A percentile compares a stretch with the other conserved stretches of the same genome.
These are phyloP conservation scores for Populus trichocarpa DNA, from an alignment of 441 rosid genomes.

Conservation along the genomic window DNA sequence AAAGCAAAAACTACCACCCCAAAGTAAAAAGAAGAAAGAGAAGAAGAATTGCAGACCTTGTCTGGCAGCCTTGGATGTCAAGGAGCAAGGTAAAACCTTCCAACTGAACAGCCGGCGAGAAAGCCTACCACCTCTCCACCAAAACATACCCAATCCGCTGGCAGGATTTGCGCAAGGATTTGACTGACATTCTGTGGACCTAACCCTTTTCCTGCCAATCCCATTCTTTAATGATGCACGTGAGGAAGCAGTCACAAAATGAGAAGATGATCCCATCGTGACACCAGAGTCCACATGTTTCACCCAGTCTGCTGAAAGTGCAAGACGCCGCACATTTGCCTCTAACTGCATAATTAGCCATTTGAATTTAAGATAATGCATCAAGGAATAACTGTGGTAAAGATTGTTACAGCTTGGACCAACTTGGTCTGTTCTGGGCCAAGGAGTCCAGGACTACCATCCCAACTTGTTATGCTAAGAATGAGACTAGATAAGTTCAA, in stretches of 20 bases:
- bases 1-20: constrained; percentile 15
- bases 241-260: constrained; percentile 50
- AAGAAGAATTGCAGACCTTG: constrained; percentile 60
- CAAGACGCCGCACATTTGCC: constrained; percentile 70
- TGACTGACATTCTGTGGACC: constrained; percentile 43
- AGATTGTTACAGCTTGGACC: not conserved
- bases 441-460: not conserved
- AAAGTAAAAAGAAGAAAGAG: constrained; percentile 12
- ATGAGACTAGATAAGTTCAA: not conserved
- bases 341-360: constrained; percentile 59
- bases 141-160: constrained; percentile 62
- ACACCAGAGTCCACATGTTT: constrained; percentile 65
- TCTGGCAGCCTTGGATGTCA: constrained; percentile 85
- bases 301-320: constrained; percentile 78
- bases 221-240: constrained; percentile 63
- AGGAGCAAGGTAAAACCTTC: constrained; percentile 69
- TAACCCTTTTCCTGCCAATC: constrained; percentile 56
- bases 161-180: constrained; percentile 50
- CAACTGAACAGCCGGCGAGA: constrained; percentile 79
- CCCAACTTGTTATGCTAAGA: not conserved
- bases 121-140: constrained; percentile 97
- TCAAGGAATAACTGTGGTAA: not conserved
- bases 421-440: not conserved
- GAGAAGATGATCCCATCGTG: constrained; percentile 75
- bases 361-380: constrained; percentile 7